These are phyloP conservation scores for Mallotus repandus DNA, from an alignment of 441 rosid species.

Conservation along the genomic window DNA sequence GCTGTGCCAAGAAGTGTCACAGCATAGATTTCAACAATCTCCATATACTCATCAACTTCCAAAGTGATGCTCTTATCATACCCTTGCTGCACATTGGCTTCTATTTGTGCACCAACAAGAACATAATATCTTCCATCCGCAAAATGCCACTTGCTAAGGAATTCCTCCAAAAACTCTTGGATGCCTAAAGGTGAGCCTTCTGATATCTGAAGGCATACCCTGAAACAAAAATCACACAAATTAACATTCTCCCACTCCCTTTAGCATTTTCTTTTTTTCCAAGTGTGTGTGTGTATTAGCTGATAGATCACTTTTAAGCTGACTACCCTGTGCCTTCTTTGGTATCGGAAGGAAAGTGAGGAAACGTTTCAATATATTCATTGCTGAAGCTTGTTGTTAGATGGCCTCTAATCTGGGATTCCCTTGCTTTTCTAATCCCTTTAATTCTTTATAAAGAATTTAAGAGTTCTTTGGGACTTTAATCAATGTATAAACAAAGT, in stretches of 20 bases:
- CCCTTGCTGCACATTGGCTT: conserved; percentile 29
- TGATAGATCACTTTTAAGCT: too few relatives aligned
- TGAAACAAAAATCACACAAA: conserved; percentile 27
- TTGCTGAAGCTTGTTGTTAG: not conserved
- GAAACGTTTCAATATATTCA: not conserved
- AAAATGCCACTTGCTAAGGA: conserved; percentile 64
- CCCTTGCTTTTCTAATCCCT: too few relatives aligned
- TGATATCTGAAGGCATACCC: conserved; percentile 79
- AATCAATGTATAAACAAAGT: too few relatives aligned
- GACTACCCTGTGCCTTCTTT: not conserved
- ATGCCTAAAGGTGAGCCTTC: conserved; percentile 49
- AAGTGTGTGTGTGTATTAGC: too few relatives aligned
- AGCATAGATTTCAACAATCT: conserved; percentile 67
- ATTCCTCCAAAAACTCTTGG: conserved; percentile 70
- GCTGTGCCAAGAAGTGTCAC: conserved; percentile 56
- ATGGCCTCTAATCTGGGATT: too few relatives aligned
- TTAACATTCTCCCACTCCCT: not conserved
- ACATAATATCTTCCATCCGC: conserved; percentile 43
- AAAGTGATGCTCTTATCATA: conserved; percentile 35
- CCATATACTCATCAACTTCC: conserved; percentile 54
- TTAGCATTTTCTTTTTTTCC: not conserved
- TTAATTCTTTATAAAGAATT: too few relatives aligned
- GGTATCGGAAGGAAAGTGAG: not conserved
- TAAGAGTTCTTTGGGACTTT: too few relatives aligned
- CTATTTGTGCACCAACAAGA: conserved; percentile 32